Evolutionary conservation across 352 stramenopile genomes (phyloP).

Genomic region (Globisporangium echinulatum): DNA sequence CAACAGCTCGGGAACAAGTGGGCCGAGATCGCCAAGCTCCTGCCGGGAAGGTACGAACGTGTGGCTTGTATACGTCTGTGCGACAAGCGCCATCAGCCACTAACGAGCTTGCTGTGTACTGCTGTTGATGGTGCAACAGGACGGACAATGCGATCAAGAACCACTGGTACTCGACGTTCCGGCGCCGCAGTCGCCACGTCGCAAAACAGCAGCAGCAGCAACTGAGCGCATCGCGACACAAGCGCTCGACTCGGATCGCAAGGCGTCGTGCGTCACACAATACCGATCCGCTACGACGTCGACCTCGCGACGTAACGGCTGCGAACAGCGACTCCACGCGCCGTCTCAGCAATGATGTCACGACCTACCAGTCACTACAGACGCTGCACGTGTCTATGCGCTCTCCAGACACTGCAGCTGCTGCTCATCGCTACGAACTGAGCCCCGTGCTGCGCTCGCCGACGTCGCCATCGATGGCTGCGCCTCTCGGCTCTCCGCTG

Average conservation of each 20-base stretch:
- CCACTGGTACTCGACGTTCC: conserved; percentile 80
- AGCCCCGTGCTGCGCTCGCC: background rate
- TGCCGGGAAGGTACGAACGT: conserved; percentile 77
- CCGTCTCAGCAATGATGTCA: background rate
- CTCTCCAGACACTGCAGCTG: conserved; percentile 16
- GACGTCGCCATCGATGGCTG: background rate
- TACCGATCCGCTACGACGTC: background rate
- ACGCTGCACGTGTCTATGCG: conserved; percentile 34
- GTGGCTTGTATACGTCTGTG: background rate
- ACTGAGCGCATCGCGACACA: background rate
- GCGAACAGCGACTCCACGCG: conserved; percentile 1
- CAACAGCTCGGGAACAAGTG: conserved; percentile 91
- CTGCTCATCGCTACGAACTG: background rate
- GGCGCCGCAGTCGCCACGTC: conserved; percentile 46
- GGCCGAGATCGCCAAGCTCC: conserved; percentile 96
- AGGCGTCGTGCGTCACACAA: too few species aligned
- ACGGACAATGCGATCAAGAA: conserved; percentile 87
- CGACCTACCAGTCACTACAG: conserved; percentile 1
- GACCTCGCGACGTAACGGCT: background rate
- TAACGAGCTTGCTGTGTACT: background rate
- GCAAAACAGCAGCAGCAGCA: conserved; percentile 31
- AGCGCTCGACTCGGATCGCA: too few species aligned
- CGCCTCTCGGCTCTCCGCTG: conserved; percentile 1
- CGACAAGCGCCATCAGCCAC: background rate
- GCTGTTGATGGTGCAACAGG: conserved; percentile 4